Percentiles rank a stretch among this genome's conserved stretches.
Conservation (phyloP, 192 early-diverging fungal species). For the Linnemannia hyalina region DNA sequence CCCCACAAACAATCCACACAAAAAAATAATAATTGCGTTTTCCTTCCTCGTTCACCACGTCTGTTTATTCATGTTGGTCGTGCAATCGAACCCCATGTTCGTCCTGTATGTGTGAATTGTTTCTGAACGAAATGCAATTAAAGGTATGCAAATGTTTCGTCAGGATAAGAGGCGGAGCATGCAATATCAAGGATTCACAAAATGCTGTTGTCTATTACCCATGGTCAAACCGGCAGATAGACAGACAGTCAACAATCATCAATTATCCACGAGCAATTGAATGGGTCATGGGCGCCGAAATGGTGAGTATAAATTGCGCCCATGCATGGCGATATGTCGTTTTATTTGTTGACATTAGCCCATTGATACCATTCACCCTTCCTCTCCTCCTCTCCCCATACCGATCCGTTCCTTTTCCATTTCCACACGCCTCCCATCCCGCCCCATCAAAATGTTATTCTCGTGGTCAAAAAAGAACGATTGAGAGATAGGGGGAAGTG, state of each 20-base stretch:
- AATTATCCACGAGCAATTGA: too few relatives aligned
- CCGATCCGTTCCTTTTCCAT: constrained; percentile 3
- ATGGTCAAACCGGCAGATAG: too few relatives aligned
- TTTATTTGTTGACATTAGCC: background rate
- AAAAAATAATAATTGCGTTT: background rate
- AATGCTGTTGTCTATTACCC: too few relatives aligned
- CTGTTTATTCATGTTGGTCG: background rate
- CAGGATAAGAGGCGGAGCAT: too few relatives aligned
- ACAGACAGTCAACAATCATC: too few relatives aligned
- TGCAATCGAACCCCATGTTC: too few relatives aligned
- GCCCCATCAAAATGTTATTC: background rate
- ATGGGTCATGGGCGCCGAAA: too few relatives aligned
- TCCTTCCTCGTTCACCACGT: background rate
- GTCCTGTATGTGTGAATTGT: too few relatives aligned
- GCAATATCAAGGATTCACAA: too few relatives aligned
- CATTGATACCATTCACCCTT: background rate
- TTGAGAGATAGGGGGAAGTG: background rate
- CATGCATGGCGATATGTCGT: constrained; percentile 1
- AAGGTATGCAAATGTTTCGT: too few relatives aligned
- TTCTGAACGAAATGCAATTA: too few relatives aligned
- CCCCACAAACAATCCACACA: background rate
- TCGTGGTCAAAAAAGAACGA: background rate
- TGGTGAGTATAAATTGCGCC: background rate
- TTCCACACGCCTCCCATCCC: background rate
- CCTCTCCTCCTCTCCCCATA: background rate